Base-by-base conservation (phyloP, 2,329 filamentous ascomycete species). In the Apiospora kogelbergensis region DNA sequence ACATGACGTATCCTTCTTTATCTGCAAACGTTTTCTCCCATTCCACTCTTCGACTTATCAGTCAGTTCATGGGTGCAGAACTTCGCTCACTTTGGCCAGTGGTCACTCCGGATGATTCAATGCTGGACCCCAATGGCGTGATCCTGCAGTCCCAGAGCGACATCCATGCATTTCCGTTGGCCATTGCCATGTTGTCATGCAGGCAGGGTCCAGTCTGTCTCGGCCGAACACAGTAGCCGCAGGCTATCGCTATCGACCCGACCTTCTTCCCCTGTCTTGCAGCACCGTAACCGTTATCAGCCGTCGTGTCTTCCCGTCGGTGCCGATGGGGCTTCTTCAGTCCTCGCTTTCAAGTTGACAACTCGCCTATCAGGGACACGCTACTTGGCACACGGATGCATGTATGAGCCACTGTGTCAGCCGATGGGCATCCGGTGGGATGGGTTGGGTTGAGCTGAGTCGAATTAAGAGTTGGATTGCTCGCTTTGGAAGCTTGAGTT, bases 1-100 rank as follows among this genome's bases (percentile, higher is more conserved):
- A 37, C 53, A 37, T 60, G 53, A 60, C 53, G 53, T 60, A 60
- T n/a, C n/a, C n/a, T n/a, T n/a, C n/a, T n/a, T n/a, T n/a, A n/a
- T 22, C 5, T 10, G 30, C 3, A 37, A 26, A 33, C 20, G 48
- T n/a, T 60, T 13, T 37, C 33, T 9, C 53, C 53, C 30, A 37
- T n/a, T 30, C 26, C 17, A 9, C 2, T 57, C 26, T 20, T 33
- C 24, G 48, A 53, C 20, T 53, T 33, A 64, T 64, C 13, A 26
- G 42, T 42, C 41, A 30, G 17, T 41, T 26, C 11, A 17, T 26
- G 26, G 26, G 24, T n/a, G n/a, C n/a, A n/a, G n/a, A n/a, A n/a
- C n/a, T n/a, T n/a, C n/a, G n/a, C n/a, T n/a, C n/a, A n/a, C n/a
- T n/a, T n/a, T n/a, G n/a, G n/a, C n/a, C n/a, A n/a, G n/a, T n/a